These are phyloP conservation scores for Russula griseocarnosa DNA, from an alignment of 768 basidiomycete genomes.

Conservation along the genomic window DNA sequence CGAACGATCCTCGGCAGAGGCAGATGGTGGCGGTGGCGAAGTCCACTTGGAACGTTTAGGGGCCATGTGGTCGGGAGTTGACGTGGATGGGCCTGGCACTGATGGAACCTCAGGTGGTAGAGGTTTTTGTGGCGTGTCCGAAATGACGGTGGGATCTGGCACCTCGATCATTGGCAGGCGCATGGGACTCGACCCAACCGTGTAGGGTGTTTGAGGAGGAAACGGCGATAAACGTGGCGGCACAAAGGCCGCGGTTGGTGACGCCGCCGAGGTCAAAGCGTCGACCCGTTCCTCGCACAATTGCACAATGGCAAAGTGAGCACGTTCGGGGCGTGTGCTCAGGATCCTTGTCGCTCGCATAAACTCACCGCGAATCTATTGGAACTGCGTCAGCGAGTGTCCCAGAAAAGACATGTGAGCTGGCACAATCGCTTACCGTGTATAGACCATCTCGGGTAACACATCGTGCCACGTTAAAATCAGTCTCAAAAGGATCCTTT, in stretches of 20 bases:
- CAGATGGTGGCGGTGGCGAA: conserved; percentile 77
- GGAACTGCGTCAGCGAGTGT: conserved; percentile 16
- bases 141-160: conserved; percentile 39
- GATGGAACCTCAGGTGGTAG: conserved; percentile 26
- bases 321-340: conserved; percentile 71
- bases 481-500: conserved; percentile 94
- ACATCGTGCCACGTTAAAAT: conserved; percentile 94
- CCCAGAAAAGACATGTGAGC: neutral
- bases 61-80: conserved; percentile 62
- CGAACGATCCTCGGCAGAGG: conserved; percentile 59
- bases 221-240: conserved; percentile 43
- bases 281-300: conserved; percentile 87
- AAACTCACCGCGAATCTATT: conserved; percentile 94
- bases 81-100: conserved; percentile 16
- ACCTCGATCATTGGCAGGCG: conserved; percentile 42
- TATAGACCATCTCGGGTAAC: conserved; percentile 96
- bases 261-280: conserved; percentile 51
- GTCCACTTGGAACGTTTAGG: conserved; percentile 80
- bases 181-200: conserved; percentile 58
- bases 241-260: conserved; percentile 41
- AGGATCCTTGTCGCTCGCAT: conserved; percentile 93
- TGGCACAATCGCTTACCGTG: conserved; percentile 51
- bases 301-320: conserved; percentile 76
- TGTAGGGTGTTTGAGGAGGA: conserved; percentile 70
- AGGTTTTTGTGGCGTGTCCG: conserved; percentile 48